Evolutionary conservation across 75 land plant species (phyloP).

Genomic region (Selaginella moellendorffii): DNA sequence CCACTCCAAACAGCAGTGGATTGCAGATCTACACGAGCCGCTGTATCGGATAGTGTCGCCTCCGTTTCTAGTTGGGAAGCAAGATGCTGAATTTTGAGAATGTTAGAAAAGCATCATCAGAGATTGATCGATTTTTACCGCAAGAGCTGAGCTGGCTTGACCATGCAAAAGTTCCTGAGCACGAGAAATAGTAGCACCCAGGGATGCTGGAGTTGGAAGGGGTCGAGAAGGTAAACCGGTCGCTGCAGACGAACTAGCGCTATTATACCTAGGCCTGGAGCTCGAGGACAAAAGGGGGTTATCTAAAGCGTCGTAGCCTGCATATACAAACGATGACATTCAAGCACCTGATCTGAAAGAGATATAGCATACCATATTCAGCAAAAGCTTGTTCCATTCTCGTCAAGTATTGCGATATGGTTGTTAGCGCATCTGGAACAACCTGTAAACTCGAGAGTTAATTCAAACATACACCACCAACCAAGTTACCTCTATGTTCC

Average conservation of each 20-base stretch:
- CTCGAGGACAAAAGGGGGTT: neutral
- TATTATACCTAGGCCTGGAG: neutral
- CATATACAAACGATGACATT: too few species aligned
- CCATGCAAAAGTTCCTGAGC: slow-evolving; percentile 44
- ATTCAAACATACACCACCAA: neutral
- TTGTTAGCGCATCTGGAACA: slow-evolving; percentile 85
- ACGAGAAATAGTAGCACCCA: slow-evolving; percentile 53
- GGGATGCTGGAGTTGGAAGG: slow-evolving; percentile 49
- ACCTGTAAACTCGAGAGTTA: slow-evolving; percentile 32
- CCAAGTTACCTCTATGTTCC: neutral
- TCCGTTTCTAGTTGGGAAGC: slow-evolving; percentile 53
- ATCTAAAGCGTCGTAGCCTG: neutral
- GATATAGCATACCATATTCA: slow-evolving; percentile 32
- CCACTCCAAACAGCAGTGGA: slow-evolving; percentile 48
- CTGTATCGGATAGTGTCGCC: slow-evolving; percentile 33
- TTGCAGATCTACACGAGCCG: slow-evolving; percentile 35
- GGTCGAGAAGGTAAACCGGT: neutral
- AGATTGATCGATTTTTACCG: slow-evolving; percentile 24
- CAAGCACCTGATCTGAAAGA: too few species aligned
- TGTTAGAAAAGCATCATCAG: neutral
- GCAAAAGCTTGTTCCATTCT: slow-evolving; percentile 46
- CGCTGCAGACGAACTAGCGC: neutral
- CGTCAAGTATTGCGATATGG: slow-evolving; percentile 61
- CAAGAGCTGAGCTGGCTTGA: slow-evolving; percentile 43
- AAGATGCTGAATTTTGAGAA: slow-evolving; percentile 15